A percentile compares a stretch with the other conserved stretches of the same genome.
Conservation (phyloP, 257 asterid genomes). For the Fraxinus cuspidata region DNA sequence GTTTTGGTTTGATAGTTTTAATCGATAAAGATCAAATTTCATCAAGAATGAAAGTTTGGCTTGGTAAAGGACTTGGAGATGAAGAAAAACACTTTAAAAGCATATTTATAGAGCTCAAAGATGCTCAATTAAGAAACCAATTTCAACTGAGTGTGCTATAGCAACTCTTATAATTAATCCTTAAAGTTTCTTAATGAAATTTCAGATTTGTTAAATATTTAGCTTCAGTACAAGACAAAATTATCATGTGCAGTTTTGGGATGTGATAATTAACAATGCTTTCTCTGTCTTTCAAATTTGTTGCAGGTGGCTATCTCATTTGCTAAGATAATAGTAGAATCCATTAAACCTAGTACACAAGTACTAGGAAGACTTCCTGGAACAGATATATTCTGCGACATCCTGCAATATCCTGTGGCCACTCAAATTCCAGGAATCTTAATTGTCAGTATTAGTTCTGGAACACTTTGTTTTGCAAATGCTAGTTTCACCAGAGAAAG, state of each 20-base stretch:
- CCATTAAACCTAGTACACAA: constrained; percentile 72
- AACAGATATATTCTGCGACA: constrained; percentile 56
- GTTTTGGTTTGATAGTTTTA: too few species aligned
- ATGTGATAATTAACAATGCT: background rate
- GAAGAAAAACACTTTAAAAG: too few species aligned
- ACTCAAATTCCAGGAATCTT: constrained; percentile 49
- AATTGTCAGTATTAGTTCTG: constrained; percentile 53
- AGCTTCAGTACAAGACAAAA: too few species aligned
- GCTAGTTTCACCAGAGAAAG: constrained; percentile 69
- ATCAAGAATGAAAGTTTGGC: too few species aligned
- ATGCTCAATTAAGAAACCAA: too few species aligned
- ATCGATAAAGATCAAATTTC: too few species aligned
- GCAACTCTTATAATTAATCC: too few species aligned
- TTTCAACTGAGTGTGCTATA: too few species aligned
- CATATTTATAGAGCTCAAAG: too few species aligned
- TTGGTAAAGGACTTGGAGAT: too few species aligned
- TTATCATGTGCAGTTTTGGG: background rate
- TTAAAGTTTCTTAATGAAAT: too few species aligned
- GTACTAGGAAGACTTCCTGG: constrained; percentile 68
- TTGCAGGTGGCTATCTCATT: constrained; percentile 70
- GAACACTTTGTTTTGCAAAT: constrained; percentile 72
- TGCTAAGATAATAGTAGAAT: constrained; percentile 40
- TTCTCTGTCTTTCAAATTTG: background rate
- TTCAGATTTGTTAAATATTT: too few species aligned
- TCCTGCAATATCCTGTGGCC: constrained; percentile 56